Conservation (phyloP, 176 grass and related monocot species). For the Musa itinerans region DNA sequence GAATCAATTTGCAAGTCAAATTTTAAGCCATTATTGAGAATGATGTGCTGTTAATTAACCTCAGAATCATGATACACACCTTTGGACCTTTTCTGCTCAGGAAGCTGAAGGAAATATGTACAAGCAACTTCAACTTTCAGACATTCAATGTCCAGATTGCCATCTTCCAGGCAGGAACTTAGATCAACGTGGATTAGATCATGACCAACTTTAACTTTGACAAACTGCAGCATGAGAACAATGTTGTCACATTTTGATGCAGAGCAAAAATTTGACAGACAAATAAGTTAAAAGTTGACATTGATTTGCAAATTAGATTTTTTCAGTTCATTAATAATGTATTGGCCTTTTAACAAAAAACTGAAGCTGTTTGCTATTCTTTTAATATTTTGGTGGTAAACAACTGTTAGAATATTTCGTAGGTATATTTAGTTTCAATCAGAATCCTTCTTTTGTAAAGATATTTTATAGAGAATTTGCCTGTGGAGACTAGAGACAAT, state of each 20-base stretch:
- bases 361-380: too few species aligned
- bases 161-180: slow-evolving; percentile 37
- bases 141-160: slow-evolving; percentile 40
- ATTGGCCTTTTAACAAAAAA: too few species aligned
- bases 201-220: slow-evolving; percentile 61
- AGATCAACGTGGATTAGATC: slow-evolving; percentile 55
- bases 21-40: too few species aligned
- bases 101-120: slow-evolving; percentile 70
- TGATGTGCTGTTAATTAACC: neutral
- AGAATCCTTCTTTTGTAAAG: too few species aligned
- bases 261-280: neutral
- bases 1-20: too few species aligned
- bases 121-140: slow-evolving; percentile 84
- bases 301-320: too few species aligned
- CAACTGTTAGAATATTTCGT: too few species aligned
- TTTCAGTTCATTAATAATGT: too few species aligned
- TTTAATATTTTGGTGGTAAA: too few species aligned
- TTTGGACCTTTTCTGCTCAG: slow-evolving; percentile 63
- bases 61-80: slow-evolving; percentile 36
- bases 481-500: too few species aligned
- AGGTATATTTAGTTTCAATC: too few species aligned
- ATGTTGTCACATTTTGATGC: neutral
- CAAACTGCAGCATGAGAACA: slow-evolving; percentile 26
- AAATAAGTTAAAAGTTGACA: neutral
- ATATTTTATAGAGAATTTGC: too few species aligned